Evolutionary conservation across 108 stramenopile genomes (phyloP), one percentile per base, ranked within the genome.

Genomic region (Aurantiochytrium sp.): DNA sequence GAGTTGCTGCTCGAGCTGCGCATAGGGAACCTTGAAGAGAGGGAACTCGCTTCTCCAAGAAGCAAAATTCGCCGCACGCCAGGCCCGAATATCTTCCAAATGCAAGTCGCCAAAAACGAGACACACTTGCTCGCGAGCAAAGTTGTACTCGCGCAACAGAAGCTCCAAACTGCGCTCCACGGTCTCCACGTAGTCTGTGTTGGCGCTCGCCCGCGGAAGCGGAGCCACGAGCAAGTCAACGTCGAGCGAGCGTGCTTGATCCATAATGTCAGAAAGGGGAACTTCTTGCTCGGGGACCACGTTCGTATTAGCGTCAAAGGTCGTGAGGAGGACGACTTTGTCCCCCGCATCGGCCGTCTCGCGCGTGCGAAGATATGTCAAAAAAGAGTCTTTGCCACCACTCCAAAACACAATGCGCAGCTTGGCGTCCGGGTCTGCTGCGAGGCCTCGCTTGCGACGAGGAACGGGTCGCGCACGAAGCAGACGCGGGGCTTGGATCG

Each of bases 71-170:
- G 91, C 89, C 14, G 95, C 94, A 58, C 97, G 92, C 97, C 97
- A 98, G 18, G 89, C 89, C 8, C 95, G 93, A 29, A 98, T 95
- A 53, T 97, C 96, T 35, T 96, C 95, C n/a, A 98, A 92, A 92
- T 98, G 97, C 58, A 98, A 93, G 92, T 98, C 97, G 19, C 97
- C 97, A 93, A 97, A 97, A 10, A 93, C 95, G 44, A 97, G 88
- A 28, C 94, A 42, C 43, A 88, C 44, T 35, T 83, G 76, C 47
- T 94, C 89, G 51, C 72, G 55, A 4, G 51, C 89, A 58, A 47
- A 88, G 58, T 44, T 87, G 59, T 45, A 88, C 42, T 60, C 42
- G 47, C 25, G 60, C 18, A 53, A 72, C 10, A 97, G 89, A 12
- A 92, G 91, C 58, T 93, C 91, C 19, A 97, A 90, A 16, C 93